phyloP scores from a whole-genome alignment of 2,329 filamentous ascomycete species.

The Colletotrichum cordylinicola region DNA sequence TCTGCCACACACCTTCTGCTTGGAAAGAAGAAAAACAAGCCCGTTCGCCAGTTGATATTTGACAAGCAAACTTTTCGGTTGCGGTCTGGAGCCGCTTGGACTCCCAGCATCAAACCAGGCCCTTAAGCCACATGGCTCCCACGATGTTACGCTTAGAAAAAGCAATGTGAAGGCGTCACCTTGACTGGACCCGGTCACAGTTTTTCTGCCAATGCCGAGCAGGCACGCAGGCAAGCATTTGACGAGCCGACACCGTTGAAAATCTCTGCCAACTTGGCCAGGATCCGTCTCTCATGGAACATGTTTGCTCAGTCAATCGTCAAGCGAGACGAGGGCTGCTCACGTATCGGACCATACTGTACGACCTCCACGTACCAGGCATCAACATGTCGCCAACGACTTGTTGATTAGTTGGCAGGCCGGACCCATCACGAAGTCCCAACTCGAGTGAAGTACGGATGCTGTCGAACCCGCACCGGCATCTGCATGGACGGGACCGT shows the following conservation, averaged over 20 bases:
- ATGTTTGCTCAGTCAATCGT: background rate
- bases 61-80: constrained; percentile 1
- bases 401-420: background rate
- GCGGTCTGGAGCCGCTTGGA: background rate
- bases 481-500: background rate
- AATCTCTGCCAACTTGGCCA: background rate
- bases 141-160: background rate
- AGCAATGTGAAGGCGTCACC: background rate
- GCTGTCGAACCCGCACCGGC: background rate
- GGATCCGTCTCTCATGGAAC: background rate
- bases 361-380: background rate
- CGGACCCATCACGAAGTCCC: background rate
- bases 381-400: background rate
- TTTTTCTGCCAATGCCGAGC: background rate
- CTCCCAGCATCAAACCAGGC: background rate
- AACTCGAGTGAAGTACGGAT: background rate
- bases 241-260: background rate
- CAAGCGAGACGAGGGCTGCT: background rate
- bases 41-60: background rate
- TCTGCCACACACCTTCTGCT: background rate
- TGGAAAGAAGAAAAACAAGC: background rate
- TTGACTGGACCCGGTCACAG: background rate
- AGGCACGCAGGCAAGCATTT: background rate
- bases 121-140: background rate
- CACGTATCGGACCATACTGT: background rate